These are phyloP conservation scores for Thielaviopsis ethacetica DNA, from an alignment of 2,329 filamentous ascomycete species.

Conservation along the genomic window DNA sequence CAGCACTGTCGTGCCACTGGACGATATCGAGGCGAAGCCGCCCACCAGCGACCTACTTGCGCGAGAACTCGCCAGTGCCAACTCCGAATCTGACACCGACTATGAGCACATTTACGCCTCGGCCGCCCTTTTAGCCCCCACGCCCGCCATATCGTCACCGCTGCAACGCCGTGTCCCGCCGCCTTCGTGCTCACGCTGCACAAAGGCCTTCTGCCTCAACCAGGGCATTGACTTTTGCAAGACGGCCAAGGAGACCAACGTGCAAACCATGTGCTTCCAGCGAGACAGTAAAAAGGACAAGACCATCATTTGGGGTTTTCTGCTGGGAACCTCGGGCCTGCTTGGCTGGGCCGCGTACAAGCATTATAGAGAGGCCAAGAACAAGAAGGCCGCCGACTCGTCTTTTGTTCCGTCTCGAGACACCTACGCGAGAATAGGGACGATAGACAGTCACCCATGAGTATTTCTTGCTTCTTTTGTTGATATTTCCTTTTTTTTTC, in stretches of 20 bases:
- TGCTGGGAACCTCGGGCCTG: constrained; percentile 40
- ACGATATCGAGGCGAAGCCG: constrained; percentile 13
- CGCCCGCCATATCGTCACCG: constrained; percentile 15
- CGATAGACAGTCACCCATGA: too few relatives aligned
- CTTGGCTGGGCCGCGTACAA: constrained; percentile 40
- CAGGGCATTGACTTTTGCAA: constrained; percentile 47
- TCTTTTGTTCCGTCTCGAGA: neutral
- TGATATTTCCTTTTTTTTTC: too few relatives aligned
- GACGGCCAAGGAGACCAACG: constrained; percentile 42
- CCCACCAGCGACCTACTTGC: too few relatives aligned
- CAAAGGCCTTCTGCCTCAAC: constrained; percentile 45
- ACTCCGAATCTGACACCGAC: constrained; percentile 11
- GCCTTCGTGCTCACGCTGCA: constrained; percentile 41
- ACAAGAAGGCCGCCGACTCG: neutral
- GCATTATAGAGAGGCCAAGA: constrained; percentile 1
- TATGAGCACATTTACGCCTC: neutral
- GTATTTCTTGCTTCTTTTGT: too few relatives aligned
- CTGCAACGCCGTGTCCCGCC: constrained; percentile 18
- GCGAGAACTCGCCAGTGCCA: constrained; percentile 15
- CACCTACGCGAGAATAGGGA: constrained; percentile 3
- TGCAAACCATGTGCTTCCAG: constrained; percentile 48
- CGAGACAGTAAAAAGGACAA: constrained; percentile 50
- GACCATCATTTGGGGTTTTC: constrained; percentile 49
- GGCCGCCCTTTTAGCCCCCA: neutral
- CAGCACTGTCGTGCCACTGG: constrained; percentile 48